These are phyloP conservation scores for Elsinoe arachidis DNA, from an alignment of 2,329 filamentous ascomycete genomes.

Conservation along the genomic window DNA sequence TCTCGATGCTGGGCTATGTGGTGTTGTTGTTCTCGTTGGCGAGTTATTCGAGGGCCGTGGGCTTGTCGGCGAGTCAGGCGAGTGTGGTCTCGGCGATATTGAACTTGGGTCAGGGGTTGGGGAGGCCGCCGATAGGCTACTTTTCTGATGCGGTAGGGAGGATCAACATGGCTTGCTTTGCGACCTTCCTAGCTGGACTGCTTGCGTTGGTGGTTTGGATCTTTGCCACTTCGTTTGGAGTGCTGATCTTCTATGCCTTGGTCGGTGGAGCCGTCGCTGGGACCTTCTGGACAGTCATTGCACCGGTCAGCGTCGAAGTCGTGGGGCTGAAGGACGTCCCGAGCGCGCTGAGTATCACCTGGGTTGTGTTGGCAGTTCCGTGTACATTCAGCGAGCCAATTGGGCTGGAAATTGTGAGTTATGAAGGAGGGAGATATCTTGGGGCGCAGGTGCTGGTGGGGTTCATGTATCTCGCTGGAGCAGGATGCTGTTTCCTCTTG, in stretches of 20 bases:
- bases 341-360: constrained; percentile 60
- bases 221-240: constrained; percentile 57
- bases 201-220: constrained; percentile 66
- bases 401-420: constrained; percentile 44
- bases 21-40: constrained; percentile 69
- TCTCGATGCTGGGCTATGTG: constrained; percentile 65
- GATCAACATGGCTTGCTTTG: constrained; percentile 61
- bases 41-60: constrained; percentile 61
- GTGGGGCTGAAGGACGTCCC: constrained; percentile 62
- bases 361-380: constrained; percentile 62
- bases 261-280: constrained; percentile 59
- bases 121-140: constrained; percentile 63
- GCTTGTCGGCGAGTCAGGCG: constrained; percentile 58
- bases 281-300: constrained; percentile 57
- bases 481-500: constrained; percentile 45
- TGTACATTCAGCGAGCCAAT: constrained; percentile 55
- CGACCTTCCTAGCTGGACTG: constrained; percentile 56
- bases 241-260: constrained; percentile 63
- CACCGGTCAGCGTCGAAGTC: constrained; percentile 63
- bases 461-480: constrained; percentile 53
- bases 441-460: constrained; percentile 53
- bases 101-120: constrained; percentile 58
- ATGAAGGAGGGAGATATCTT: constrained; percentile 44
- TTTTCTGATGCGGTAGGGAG: constrained; percentile 62
- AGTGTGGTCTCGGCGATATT: constrained; percentile 64